Evolutionary conservation across 2,329 filamentous ascomycete genomes (phyloP), one percentile per base, ranked within the genome.

Genomic region (Colletotrichum cereale): DNA sequence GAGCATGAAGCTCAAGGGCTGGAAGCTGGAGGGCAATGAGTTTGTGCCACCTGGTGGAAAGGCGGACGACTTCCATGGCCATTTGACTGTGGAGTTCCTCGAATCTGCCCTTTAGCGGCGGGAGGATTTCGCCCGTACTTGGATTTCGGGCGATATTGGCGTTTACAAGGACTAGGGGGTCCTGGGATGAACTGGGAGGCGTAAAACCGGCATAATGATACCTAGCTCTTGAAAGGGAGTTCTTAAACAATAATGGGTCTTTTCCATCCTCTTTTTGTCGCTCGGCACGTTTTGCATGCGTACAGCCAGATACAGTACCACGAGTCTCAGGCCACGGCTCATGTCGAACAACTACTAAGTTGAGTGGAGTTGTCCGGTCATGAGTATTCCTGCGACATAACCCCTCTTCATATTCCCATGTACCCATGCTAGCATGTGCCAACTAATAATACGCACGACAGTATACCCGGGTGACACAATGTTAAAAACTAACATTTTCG

Each of bases 1-100:
- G 73, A 81, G 82, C 40, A 84, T 96, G 85, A 87, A 89, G 80
- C 81, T 82, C 50, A 82, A 87, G 29, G 94, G 94, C 0, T 97
- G 93, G 92, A 84, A 75, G 44, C 77, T 93, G 29, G 81, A 85
- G 21, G 82, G 87, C 50, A 89, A 85, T 2, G 77, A 82, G 60
- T 78, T 88, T 53, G 75, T 83, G n/a, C 74, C 82, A 1, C 85
- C 86, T 1, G 76, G 29, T 66, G 73, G 31, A 76, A 66, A 36
- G 66, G 58, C 44, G 53, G 75, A 67, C 10, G 62, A 72, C 5
- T 72, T 63, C 44, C 52, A 47, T 8, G 78, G 79, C 5, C 73
- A 62, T 18, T 72, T 84, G 67, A 85, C 80, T 1, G 82, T 83
- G 70, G 78, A 76, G 24, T 83, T 83, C 52, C 74, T 85, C 8